Conservation (phyloP, 176 grass and related monocot genomes). For the Carex littledalei region DNA sequence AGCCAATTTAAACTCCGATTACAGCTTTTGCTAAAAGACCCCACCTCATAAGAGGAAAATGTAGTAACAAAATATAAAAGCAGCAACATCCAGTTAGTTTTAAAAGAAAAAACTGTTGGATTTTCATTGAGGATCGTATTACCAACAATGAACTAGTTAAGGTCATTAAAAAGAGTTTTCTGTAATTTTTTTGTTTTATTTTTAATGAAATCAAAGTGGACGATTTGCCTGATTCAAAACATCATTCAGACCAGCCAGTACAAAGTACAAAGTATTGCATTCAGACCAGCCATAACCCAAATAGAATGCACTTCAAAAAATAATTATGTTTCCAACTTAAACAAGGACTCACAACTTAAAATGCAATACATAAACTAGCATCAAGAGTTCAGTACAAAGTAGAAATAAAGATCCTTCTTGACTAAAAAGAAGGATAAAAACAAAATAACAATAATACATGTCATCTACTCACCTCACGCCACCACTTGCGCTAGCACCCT, state of each 20-base stretch:
- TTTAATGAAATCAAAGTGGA: too few species aligned
- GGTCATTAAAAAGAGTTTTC: too few species aligned
- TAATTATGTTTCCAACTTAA: neutral
- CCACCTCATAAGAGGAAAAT: neutral
- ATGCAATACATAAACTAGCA: conserved; percentile 3
- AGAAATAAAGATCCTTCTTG: neutral
- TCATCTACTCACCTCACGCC: neutral
- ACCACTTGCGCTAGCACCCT: conserved; percentile 33
- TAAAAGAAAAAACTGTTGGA: too few species aligned
- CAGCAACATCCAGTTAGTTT: conserved; percentile 15
- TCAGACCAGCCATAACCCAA: neutral
- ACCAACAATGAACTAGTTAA: too few species aligned
- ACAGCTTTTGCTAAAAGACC: neutral
- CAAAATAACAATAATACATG: neutral
- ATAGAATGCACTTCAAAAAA: neutral
- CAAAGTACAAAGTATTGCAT: neutral
- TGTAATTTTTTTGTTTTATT: too few species aligned
- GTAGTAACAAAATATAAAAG: neutral
- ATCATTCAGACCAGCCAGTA: neutral
- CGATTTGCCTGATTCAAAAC: too few species aligned
- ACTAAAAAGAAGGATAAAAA: neutral
- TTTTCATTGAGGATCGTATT: too few species aligned
- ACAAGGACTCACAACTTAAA: neutral
- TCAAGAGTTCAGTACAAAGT: neutral
- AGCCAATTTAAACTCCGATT: neutral